Conservation (phyloP, 768 basidiomycete genomes). For the Tricholoma sp. region DNA sequence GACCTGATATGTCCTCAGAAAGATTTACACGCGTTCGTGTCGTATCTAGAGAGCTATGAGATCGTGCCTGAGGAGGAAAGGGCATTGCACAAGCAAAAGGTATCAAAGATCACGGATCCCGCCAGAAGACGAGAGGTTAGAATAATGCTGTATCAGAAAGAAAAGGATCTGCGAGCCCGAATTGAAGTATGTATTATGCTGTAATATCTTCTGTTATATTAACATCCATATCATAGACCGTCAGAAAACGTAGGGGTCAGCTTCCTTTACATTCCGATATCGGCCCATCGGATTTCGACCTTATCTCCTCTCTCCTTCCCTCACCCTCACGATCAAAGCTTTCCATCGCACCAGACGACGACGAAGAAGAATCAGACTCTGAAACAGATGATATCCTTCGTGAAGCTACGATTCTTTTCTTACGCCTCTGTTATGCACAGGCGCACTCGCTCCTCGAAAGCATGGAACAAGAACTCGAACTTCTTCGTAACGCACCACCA, state of each 20-base stretch:
- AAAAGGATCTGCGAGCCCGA: slow-evolving; percentile 69
- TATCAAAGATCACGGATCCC: slow-evolving; percentile 53
- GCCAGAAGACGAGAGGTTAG: slow-evolving; percentile 77
- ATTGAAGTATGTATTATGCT: slow-evolving; percentile 51
- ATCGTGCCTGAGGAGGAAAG: slow-evolving; percentile 61
- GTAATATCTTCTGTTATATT: neutral
- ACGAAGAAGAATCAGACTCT: slow-evolving; percentile 48
- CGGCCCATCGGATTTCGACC: slow-evolving; percentile 48
- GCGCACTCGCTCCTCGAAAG: slow-evolving; percentile 63
- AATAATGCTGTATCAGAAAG: slow-evolving; percentile 84
- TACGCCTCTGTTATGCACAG: slow-evolving; percentile 69
- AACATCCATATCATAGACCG: slow-evolving; percentile 28
- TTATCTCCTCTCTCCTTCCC: slow-evolving; percentile 61
- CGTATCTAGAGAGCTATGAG: slow-evolving; percentile 56
- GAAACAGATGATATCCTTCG: slow-evolving; percentile 64
- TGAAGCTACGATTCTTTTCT: slow-evolving; percentile 60
- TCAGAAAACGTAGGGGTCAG: slow-evolving; percentile 52
- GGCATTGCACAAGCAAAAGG: slow-evolving; percentile 44
- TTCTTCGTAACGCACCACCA: slow-evolving; percentile 54
- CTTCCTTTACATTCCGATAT: slow-evolving; percentile 23
- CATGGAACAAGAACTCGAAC: slow-evolving; percentile 64
- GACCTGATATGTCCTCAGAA: slow-evolving; percentile 31
- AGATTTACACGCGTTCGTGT: slow-evolving; percentile 42
- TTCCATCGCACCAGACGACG: slow-evolving; percentile 22
- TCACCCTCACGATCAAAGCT: slow-evolving; percentile 12